Evolutionary conservation across 164 flowering plant species (phyloP), one percentile per base, ranked within the genome.

Genomic region (Warburgia ugandensis): DNA sequence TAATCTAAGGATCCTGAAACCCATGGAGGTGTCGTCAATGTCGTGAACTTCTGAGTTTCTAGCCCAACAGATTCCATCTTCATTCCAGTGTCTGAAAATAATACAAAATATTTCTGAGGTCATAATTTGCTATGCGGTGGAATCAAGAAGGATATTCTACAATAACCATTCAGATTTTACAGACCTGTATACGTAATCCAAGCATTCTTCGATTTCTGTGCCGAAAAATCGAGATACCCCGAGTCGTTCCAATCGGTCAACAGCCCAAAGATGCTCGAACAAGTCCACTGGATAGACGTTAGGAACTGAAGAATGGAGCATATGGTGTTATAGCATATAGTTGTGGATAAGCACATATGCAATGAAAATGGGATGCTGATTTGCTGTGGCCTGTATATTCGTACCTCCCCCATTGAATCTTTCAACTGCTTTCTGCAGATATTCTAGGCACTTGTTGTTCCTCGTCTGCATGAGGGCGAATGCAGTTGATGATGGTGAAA

Each of bases 381-480:
- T 45, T 21, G 48, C 25, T 16, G 25, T 22, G 9, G 27, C 30
- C 13, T 2, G 9, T 32, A 25, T 14, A 17, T 48, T 64, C n/a
- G n/a, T 74, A 89, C 99, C 99, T 79, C 95, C 99, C 0, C 99
- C 99, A 39, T 81, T 68, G 74, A 94, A 88, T 52, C 64, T 80
- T n/a, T 72, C 17, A 27, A 88, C 83, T 4, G 51, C 59, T 2
- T 72, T 71, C 14, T 63, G 39, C 7, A 92, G 70, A 63, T 92
- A 92, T 3, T 22, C 17, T 36, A 88, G 59, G 67, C 98, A 92
- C 14, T 77, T 77, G 1, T 62, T 40, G 52, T 92, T 78, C 48
- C 76, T 72, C 19, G 96, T 92, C 25, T 92, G 74, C 70, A 72
- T 78, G 48, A 88, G 83, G 9, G 96, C 98, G 58, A 59, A 92